phyloP scores from a whole-genome alignment of 2,329 filamentous ascomycete species.

The Epichloe scottii region DNA sequence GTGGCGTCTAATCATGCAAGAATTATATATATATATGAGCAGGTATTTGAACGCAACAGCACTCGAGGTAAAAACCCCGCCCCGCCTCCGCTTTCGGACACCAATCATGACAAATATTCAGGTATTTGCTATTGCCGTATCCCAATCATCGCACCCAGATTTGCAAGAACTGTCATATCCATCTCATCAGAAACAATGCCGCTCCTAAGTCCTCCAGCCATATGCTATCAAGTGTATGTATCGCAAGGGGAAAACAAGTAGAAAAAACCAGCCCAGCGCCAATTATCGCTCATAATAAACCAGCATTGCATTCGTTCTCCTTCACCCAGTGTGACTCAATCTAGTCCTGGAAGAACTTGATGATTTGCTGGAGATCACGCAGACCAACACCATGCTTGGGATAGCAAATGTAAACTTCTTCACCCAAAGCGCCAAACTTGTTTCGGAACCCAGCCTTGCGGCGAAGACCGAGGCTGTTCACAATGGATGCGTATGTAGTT shows the following conservation, averaged over 20 bases:
- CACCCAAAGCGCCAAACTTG: constrained; percentile 77
- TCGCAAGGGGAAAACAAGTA: background rate
- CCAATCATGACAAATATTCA: no score
- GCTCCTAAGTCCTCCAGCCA: background rate
- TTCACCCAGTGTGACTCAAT: background rate
- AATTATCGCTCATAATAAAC: no score
- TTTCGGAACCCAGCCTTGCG: constrained; percentile 82
- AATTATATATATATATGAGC: no score
- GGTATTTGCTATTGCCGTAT: no score
- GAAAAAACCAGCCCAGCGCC: no score
- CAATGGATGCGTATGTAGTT: constrained; percentile 70
- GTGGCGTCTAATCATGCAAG: no score
- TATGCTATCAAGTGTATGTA: background rate
- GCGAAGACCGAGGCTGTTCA: constrained; percentile 68
- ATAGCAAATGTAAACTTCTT: constrained; percentile 82
- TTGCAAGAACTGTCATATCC: no score
- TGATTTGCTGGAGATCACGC: constrained; percentile 68
- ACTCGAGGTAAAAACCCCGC: no score
- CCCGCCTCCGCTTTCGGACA: no score
- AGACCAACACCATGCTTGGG: constrained; percentile 75
- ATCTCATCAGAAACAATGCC: background rate
- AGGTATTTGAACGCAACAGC: no score
- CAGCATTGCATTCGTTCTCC: no score
- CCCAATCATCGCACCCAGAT: no score
- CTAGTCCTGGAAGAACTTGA: constrained; percentile 79